Base-by-base conservation (phyloP, 306 rosid genomes). In the Nissolia schottii region DNA sequence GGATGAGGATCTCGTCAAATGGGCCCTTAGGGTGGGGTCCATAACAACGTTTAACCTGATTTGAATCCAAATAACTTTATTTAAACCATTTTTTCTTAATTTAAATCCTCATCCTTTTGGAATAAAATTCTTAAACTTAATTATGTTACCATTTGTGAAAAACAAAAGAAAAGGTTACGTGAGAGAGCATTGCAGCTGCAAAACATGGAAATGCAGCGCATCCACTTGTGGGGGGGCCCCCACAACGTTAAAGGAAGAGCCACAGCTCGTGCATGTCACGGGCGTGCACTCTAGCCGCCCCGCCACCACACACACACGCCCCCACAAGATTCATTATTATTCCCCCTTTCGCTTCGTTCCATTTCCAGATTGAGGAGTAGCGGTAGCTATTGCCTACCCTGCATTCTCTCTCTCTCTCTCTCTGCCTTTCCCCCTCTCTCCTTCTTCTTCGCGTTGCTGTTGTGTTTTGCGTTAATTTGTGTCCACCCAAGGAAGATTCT, bases 191-290 rank as follows among this genome's bases (percentile, higher is more conserved):
- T 10, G 58, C 58, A 2, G 34, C 32, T 22, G 16, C 31, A 53
- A 53, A 4, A 54, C 5, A 23, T 25, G 61, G 10, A 54, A 50
- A 50, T 51, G 62, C 62, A 54, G 15, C 0, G 4, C n/a, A n/a
- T n/a, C 22, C 53, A 40, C n/a, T 64, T 60, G 76, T 18, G 29
- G 12, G 3, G 76, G 76, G 57, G 0, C 57, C 76, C 57, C 76
- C 68, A 43, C 22, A 10, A 0, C 1, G 75, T 32, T 4, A 34
- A 6, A 6, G 5, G 40, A 34, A 7, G 40, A 34, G 10, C 15
- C 60, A 9, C 3, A 3, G 19, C 51, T 48, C 50, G 51, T 73
- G 77, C 77, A 73, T 60, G 77, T 73, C 70, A 73, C 28, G 35
- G 34, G 48, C 14, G n/a, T 45, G 1, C 6, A 0, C n/a, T 6